Evolutionary conservation across 352 stramenopile genomes (phyloP).

Genomic region (Blastocystis sp.): DNA sequence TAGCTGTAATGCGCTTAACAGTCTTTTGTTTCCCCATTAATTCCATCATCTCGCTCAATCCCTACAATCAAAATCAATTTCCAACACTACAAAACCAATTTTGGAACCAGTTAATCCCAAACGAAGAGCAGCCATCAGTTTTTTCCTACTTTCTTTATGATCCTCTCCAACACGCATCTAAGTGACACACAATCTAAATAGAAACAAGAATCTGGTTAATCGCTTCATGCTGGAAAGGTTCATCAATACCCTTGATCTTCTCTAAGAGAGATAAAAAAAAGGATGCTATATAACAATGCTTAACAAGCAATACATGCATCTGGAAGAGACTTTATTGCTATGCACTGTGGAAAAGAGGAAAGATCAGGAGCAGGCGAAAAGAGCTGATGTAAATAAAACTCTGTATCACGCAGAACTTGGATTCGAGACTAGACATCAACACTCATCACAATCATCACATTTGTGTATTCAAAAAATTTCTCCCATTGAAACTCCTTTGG

Average conservation of each 20-base stretch:
- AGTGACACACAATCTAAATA: not conserved
- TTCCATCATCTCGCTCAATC: conserved; percentile 39
- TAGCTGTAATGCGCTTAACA: not conserved
- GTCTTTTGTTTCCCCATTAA: not conserved
- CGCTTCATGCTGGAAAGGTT: not conserved
- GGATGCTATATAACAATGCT: not conserved
- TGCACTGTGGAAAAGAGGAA: not conserved
- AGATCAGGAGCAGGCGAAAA: not conserved
- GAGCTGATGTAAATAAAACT: not conserved
- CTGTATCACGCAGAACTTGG: not conserved
- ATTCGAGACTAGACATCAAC: not conserved
- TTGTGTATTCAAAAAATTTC: not conserved
- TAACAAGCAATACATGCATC: not conserved
- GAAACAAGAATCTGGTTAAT: not conserved
- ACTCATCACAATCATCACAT: not conserved
- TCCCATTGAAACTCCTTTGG: not conserved
- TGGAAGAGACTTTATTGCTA: not conserved
- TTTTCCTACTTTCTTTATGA: not conserved
- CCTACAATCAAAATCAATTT: not conserved
- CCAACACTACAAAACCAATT: not conserved
- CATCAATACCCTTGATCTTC: not conserved
- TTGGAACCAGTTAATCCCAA: conserved; percentile 2
- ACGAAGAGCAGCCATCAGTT: conserved; percentile 5
- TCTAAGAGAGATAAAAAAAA: not conserved
- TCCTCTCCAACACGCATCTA: not conserved